Percentiles rank a stretch among this genome's conserved stretches.
phyloP scores from a whole-genome alignment of 208 protist species.

The Kentomonas sorsogonicus region DNA sequence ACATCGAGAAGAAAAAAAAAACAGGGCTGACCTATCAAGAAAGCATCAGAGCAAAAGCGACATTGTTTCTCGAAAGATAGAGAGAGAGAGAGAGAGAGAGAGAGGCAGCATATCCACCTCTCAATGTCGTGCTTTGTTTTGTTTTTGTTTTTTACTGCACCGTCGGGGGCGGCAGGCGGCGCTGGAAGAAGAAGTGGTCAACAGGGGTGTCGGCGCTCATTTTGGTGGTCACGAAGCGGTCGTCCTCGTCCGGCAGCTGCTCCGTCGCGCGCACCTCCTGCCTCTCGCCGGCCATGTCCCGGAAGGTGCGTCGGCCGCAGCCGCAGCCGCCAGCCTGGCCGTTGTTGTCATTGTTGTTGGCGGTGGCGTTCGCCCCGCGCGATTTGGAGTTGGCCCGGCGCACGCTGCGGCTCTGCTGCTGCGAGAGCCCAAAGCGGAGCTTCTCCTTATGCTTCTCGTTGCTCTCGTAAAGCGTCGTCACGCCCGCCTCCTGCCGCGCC shows the following conservation, averaged over 20 bases:
- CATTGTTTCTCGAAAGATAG: constrained; percentile 1
- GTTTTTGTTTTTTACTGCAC: constrained; percentile 5
- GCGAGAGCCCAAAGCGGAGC: background rate
- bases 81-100: constrained; percentile 12
- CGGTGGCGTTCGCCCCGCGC: background rate
- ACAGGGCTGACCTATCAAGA: too few relatives aligned
- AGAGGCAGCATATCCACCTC: background rate
- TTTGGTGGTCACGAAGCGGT: constrained; percentile 37
- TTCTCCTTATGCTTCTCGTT: background rate
- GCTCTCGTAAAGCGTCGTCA: background rate
- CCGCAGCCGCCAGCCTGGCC: background rate
- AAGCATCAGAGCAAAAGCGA: too few relatives aligned
- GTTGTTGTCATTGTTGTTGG: background rate
- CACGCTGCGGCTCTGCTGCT: background rate
- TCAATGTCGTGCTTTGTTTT: background rate
- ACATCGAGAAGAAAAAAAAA: too few relatives aligned
- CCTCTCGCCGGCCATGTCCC: too few relatives aligned
- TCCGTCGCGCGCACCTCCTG: too few relatives aligned
- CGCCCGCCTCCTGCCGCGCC: too few relatives aligned
- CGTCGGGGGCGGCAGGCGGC: constrained; percentile 28
- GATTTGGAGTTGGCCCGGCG: background rate
- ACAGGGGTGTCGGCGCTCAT: constrained; percentile 29
- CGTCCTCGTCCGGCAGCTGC: constrained; percentile 5
- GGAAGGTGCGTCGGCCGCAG: background rate
- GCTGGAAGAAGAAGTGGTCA: constrained; percentile 44